phyloP scores from a whole-genome alignment of 768 basidiomycete genomes.

The Tremella fuciformis region DNA sequence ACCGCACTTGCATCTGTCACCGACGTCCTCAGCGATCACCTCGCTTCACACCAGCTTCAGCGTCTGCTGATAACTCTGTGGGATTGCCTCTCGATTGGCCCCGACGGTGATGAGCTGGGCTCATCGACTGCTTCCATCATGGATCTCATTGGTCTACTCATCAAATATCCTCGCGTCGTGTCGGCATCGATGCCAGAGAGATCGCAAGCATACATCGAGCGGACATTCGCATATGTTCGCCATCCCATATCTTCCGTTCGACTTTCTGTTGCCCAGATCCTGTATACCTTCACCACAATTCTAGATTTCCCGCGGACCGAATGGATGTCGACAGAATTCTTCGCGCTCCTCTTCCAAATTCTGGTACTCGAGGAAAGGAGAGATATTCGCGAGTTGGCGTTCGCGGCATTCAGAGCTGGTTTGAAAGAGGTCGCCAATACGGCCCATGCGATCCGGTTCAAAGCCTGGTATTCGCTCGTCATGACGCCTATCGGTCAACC shows the following conservation, averaged over 20 bases:
- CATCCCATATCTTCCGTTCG: conserved; percentile 94
- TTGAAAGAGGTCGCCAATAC: conserved; percentile 57
- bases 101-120: conserved; percentile 94
- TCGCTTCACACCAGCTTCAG: conserved; percentile 66
- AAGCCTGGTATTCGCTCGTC: conserved; percentile 77
- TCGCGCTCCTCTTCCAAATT: conserved; percentile 88
- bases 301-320: conserved; percentile 64
- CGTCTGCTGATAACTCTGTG: conserved; percentile 80
- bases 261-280: conserved; percentile 82
- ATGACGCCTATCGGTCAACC: conserved; percentile 86
- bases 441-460: conserved; percentile 11
- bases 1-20: conserved; percentile 87
- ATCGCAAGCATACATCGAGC: conserved; percentile 37
- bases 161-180: conserved; percentile 1
- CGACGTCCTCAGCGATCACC: conserved; percentile 67
- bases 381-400: conserved; percentile 74
- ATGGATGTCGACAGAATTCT: conserved; percentile 75
- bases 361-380: conserved; percentile 82
- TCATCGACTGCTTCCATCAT: conserved; percentile 96
- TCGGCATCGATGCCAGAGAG: conserved; percentile 55
- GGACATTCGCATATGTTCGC: conserved; percentile 91
- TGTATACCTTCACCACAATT: conserved; percentile 80
- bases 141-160: conserved; percentile 78
- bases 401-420: conserved; percentile 71
- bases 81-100: conserved; percentile 67